Evolutionary conservation across 495 filamentous ascomycete genomes (phyloP).

Genomic region (Aspergillus sclerotiicarbonarius): DNA sequence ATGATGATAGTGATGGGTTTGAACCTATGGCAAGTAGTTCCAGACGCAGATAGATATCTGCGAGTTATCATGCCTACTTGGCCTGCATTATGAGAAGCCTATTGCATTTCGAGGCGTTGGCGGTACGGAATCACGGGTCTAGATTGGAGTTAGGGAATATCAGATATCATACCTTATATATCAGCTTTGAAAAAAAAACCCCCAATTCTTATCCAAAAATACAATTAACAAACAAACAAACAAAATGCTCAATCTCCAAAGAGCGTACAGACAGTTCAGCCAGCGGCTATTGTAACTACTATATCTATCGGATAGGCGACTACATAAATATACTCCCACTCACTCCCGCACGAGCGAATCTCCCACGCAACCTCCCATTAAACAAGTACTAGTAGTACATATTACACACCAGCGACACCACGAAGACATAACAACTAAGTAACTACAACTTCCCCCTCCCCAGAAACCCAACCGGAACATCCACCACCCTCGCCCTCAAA

Average conservation of each 20-base stretch:
- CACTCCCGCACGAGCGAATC: no score
- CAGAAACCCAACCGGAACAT: slow-evolving; percentile 45
- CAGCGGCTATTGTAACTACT: no score
- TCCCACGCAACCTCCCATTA: no score
- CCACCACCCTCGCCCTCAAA: slow-evolving; percentile 46
- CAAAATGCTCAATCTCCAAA: no score
- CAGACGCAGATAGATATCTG: slow-evolving; percentile 10
- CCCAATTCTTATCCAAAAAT: not conserved
- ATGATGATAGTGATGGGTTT: slow-evolving; percentile 83
- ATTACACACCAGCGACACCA: no score
- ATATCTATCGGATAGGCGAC: not conserved
- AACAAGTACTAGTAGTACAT: no score
- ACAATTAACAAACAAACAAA: not conserved
- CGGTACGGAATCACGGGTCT: no score
- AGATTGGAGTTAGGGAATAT: no score
- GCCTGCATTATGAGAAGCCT: not conserved
- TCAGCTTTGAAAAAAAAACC: not conserved
- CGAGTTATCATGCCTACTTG: no score
- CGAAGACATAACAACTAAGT: no score
- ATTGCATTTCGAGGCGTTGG: not conserved
- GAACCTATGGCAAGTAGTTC: slow-evolving; percentile 50
- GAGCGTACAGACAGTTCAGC: no score
- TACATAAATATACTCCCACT: not conserved
- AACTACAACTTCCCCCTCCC: slow-evolving; percentile 36
- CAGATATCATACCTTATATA: not conserved